Evolutionary conservation across 306 rosid species (phyloP).

Genomic region (Casuarina equisetifolia): DNA sequence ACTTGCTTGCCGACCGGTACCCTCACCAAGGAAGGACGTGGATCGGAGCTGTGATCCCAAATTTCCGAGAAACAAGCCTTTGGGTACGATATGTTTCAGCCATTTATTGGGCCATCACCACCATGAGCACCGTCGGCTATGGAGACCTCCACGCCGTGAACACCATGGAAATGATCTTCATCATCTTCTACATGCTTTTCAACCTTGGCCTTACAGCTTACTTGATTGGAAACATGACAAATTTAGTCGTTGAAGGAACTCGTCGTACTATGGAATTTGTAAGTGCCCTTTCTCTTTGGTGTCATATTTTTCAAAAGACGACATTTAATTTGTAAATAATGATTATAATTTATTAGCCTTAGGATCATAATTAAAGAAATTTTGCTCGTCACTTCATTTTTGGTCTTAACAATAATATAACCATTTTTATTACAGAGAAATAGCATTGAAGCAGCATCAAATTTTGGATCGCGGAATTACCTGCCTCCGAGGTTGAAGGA

Average conservation of each 20-base stretch:
- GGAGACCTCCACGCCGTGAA: slow-evolving; percentile 93
- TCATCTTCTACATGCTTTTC: slow-evolving; percentile 82
- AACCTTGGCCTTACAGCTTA: slow-evolving; percentile 96
- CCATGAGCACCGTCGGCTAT: slow-evolving; percentile 94
- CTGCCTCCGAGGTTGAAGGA: slow-evolving; percentile 67
- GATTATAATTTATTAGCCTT: too few relatives aligned
- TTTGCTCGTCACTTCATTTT: too few relatives aligned
- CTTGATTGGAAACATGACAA: slow-evolving; percentile 97
- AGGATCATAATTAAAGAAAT: too few relatives aligned
- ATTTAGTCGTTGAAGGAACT: slow-evolving; percentile 93
- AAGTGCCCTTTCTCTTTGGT: slow-evolving; percentile 13
- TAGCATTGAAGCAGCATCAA: slow-evolving; percentile 85
- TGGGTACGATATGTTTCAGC: slow-evolving; percentile 70
- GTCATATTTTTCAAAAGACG: too few relatives aligned
- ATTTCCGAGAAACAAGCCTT: slow-evolving; percentile 68
- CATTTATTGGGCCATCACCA: slow-evolving; percentile 89
- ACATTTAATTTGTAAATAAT: too few relatives aligned
- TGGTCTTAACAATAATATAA: too few relatives aligned
- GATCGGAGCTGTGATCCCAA: slow-evolving; percentile 73
- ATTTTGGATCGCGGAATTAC: slow-evolving; percentile 70
- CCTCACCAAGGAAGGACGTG: slow-evolving; percentile 78
- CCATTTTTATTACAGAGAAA: slow-evolving; percentile 51
- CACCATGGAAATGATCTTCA: slow-evolving; percentile 81
- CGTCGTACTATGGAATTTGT: slow-evolving; percentile 97
- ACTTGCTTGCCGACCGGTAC: slow-evolving; percentile 70